phyloP scores from a whole-genome alignment of 1,284 basidiomycete genomes.

The Anthracocystis panici-leucophaei region DNA sequence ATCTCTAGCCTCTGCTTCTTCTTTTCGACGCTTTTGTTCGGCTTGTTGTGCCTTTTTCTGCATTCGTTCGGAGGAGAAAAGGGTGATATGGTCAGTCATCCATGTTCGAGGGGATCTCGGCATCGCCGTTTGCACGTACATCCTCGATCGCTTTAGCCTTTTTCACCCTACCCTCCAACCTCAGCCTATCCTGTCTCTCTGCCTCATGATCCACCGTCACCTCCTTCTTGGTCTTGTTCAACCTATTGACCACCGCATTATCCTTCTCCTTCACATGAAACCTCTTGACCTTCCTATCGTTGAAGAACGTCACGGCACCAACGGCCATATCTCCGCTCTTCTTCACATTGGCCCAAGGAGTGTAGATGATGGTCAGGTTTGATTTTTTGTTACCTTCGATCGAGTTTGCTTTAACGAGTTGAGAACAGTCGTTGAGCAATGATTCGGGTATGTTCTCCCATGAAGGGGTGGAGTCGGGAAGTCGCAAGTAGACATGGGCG shows the following conservation, averaged over 20 bases:
- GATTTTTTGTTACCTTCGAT: constrained; percentile 98
- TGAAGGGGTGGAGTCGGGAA: constrained; percentile 77
- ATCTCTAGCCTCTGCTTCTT: constrained; percentile 70
- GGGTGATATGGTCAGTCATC: not conserved
- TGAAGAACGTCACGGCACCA: constrained; percentile 93
- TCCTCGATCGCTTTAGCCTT: constrained; percentile 57
- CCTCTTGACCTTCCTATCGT: constrained; percentile 77
- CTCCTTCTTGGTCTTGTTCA: constrained; percentile 89
- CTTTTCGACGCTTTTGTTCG: constrained; percentile 73
- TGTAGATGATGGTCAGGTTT: constrained; percentile 92
- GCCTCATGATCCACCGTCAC: constrained; percentile 85
- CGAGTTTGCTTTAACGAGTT: constrained; percentile 96
- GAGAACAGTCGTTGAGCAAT: constrained; percentile 86
- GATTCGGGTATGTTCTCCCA: constrained; percentile 89
- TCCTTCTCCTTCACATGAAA: constrained; percentile 85
- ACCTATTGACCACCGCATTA: constrained; percentile 88
- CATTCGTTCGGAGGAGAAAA: not conserved
- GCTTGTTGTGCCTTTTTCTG: constrained; percentile 55
- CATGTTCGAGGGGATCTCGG: too few species aligned
- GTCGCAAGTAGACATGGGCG: constrained; percentile 79
- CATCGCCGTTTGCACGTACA: constrained; percentile 21
- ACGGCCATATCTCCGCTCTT: constrained; percentile 74
- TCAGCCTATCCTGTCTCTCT: constrained; percentile 78
- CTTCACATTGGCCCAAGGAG: constrained; percentile 74
- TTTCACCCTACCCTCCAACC: constrained; percentile 53